Percentiles rank a stretch among this genome's conserved stretches.
Evolutionary conservation across 2,329 filamentous ascomycete genomes (phyloP).

Genomic region (Cladosporium colombiae): DNA sequence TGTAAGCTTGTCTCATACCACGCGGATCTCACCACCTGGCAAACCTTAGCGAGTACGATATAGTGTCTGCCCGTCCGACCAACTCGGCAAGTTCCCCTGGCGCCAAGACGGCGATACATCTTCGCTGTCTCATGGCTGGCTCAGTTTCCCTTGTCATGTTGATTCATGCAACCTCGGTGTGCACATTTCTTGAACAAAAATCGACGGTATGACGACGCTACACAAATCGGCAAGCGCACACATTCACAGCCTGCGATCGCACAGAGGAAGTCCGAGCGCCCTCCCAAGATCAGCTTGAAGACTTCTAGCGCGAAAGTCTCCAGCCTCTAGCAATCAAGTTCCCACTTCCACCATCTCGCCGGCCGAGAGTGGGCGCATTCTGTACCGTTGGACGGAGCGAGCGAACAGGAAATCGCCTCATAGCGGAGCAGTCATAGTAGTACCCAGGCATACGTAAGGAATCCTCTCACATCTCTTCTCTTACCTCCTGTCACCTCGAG

Average conservation of each 20-base stretch:
- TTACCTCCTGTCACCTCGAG: background rate
- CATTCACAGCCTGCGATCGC: background rate
- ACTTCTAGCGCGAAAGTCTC: conserved; percentile 5
- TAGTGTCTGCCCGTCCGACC: background rate
- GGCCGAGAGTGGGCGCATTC: conserved; percentile 3
- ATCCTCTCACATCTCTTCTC: conserved; percentile 4
- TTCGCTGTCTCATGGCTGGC: background rate
- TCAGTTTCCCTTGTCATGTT: background rate
- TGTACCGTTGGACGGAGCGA: background rate
- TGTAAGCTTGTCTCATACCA: background rate
- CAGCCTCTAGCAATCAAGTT: conserved; percentile 5
- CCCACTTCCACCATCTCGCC: conserved; percentile 7
- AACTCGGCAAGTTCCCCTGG: background rate
- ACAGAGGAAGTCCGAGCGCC: conserved; percentile 1
- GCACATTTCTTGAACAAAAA: background rate
- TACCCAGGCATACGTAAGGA: conserved; percentile 3
- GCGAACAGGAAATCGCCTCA: background rate
- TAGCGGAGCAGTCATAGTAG: background rate
- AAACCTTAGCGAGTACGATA: background rate
- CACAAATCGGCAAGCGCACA: background rate
- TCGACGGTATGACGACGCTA: background rate
- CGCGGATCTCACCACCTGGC: background rate
- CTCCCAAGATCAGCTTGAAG: conserved; percentile 5
- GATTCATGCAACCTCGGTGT: background rate
- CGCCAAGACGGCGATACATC: background rate